Evolutionary conservation across 345 rosid genomes (phyloP).

Genomic region (Hibiscus mutabilis): DNA sequence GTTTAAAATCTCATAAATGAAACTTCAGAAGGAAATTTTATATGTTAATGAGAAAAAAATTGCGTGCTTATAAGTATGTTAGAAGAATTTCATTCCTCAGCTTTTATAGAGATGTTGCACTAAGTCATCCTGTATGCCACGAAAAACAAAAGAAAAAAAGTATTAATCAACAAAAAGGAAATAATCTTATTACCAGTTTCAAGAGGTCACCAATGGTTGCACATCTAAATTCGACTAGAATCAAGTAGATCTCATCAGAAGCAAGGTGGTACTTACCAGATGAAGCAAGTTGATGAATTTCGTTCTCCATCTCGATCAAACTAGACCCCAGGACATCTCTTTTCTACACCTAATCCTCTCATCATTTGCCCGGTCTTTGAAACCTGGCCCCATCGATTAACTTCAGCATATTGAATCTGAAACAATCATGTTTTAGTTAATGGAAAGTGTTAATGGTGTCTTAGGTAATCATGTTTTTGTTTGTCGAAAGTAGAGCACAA

Average conservation of each 20-base stretch:
- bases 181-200: neutral
- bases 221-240: conserved; percentile 45
- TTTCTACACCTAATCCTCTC: conserved; percentile 50
- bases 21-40: neutral
- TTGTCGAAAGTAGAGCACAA: too few relatives aligned
- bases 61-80: conserved; percentile 61
- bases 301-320: conserved; percentile 32
- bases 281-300: conserved; percentile 53
- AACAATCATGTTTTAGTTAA: too few relatives aligned
- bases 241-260: conserved; percentile 37
- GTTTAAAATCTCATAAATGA: neutral
- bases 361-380: conserved; percentile 44
- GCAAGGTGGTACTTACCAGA: conserved; percentile 46
- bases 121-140: conserved; percentile 60
- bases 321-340: too few relatives aligned
- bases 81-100: conserved; percentile 74
- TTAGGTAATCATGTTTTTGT: too few relatives aligned
- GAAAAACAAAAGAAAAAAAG: neutral
- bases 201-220: too few relatives aligned
- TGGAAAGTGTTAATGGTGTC: too few relatives aligned
- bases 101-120: conserved; percentile 72
- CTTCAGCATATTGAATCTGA: too few relatives aligned
- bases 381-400: conserved; percentile 39
- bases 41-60: neutral
- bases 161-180: neutral